Base-by-base conservation (phyloP, 257 asterid genomes). In the Phtheirospermum japonicum region DNA sequence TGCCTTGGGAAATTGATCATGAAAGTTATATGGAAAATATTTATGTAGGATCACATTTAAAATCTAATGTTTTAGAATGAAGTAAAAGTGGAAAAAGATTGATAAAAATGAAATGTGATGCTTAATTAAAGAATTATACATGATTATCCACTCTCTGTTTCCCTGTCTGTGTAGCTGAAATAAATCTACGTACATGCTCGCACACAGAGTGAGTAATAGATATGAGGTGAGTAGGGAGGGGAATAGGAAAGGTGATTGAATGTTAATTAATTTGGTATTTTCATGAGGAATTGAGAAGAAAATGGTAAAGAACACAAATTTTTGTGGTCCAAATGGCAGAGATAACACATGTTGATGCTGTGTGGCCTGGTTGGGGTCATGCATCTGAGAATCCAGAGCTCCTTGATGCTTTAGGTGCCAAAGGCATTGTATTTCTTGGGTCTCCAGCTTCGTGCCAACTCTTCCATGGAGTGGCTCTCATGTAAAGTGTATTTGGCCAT, bases 361-460 rank as follows among this genome's bases (percentile, higher is more conserved):
- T 93, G 66, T 93, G 99, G 99, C 99, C 99, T 80, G 99, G 99
- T 66, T 93, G 99, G 99, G 99, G 99, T 66, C 99, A 93, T 74
- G 99, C 99, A 61, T 93, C 99, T 31, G 99, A 93, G 78, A 89
- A 82, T 79, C 99, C 99, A 26, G 99, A 87, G 77, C 85, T 89
- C 55, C 97, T 97, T 9, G 99, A 87, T 69, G 97, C 97, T 70
- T 78, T 93, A 72, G 63, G 72, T 64, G 89, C 83, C 58, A 93
- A 89, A 78, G 95, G 86, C 39, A 81, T 93, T 28, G 67, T 89
- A 69, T 93, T 93, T 85, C 90, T 93, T 54, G 99, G 97, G 52
- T 96, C 97, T 9, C 97, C 97, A 17, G 83, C 96, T 70, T 61
- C 79, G 99, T 93, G 64, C 99, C 99, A 18, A 93, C 99, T 12